A percentile compares a stretch with the other conserved stretches of the same genome.
Evolutionary conservation across 2,329 filamentous ascomycete genomes (phyloP).

Genomic region (Truncatella angustata): DNA sequence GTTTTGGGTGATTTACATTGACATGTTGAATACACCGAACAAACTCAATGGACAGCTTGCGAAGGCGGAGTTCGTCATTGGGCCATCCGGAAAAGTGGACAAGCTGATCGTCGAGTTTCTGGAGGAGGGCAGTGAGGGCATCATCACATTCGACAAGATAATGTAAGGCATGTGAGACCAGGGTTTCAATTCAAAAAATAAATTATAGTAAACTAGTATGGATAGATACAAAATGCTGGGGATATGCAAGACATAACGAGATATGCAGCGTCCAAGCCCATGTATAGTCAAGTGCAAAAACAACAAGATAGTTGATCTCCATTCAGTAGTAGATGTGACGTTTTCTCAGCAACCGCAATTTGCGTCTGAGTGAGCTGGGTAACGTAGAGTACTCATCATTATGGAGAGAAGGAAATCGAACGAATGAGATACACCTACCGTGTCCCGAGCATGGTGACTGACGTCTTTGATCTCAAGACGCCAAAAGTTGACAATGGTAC

Average conservation of each 20-base stretch:
- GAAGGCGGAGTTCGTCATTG: conserved; percentile 30
- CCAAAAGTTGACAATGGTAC: too few relatives aligned
- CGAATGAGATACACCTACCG: too few relatives aligned
- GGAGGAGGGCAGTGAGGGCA: conserved; percentile 27
- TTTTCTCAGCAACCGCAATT: conserved; percentile 85
- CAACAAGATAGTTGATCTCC: too few relatives aligned
- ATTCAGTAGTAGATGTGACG: conserved; percentile 45
- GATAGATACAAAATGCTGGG: too few relatives aligned
- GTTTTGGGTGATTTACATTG: conserved; percentile 31
- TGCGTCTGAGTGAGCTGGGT: conserved; percentile 99
- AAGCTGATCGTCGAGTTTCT: conserved; percentile 29
- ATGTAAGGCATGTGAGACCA: not conserved
- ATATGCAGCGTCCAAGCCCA: too few relatives aligned
- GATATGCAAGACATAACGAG: too few relatives aligned
- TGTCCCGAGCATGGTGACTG: not conserved
- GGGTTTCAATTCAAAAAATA: not conserved
- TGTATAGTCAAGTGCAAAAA: too few relatives aligned
- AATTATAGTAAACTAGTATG: too few relatives aligned
- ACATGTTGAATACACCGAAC: conserved; percentile 23
- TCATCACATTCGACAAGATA: conserved; percentile 24
- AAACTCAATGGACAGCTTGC: conserved; percentile 23
- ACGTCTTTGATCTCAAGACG: too few relatives aligned
- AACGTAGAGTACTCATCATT: conserved; percentile 90
- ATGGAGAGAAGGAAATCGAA: conserved; percentile 29
- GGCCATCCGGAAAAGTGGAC: conserved; percentile 25